phyloP scores from a whole-genome alignment of 257 asterid species.

The Solanum habrochaites region DNA sequence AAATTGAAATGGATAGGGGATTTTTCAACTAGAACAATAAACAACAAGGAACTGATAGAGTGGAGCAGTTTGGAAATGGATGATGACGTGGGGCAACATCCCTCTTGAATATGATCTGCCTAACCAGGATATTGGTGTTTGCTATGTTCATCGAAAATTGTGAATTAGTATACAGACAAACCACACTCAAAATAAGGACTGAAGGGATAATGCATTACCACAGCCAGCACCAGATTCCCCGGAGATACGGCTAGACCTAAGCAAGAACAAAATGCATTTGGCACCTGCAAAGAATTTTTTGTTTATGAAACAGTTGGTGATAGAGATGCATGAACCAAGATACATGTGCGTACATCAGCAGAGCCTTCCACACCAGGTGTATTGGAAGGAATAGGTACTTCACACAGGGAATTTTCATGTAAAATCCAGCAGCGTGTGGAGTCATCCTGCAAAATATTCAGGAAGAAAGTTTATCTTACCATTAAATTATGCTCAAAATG shows the following conservation, averaged over 20 bases:
- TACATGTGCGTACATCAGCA: constrained; percentile 41
- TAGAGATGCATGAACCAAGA: not conserved
- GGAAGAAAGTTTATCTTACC: not conserved
- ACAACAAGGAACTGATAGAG: not conserved
- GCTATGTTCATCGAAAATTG: not conserved
- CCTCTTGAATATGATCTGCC: not conserved
- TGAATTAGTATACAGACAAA: not conserved
- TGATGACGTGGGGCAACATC: not conserved
- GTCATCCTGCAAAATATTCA: constrained; percentile 47
- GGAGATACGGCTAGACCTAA: constrained; percentile 90
- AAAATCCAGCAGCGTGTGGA: constrained; percentile 64
- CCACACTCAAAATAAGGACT: not conserved
- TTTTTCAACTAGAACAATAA: not conserved
- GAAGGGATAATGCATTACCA: constrained; percentile 37
- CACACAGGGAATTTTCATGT: constrained; percentile 28
- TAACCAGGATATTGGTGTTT: not conserved
- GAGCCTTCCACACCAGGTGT: constrained; percentile 49
- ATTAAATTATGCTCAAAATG: not conserved
- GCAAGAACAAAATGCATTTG: constrained; percentile 62
- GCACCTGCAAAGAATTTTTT: constrained; percentile 35
- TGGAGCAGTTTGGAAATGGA: not conserved
- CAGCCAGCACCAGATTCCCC: constrained; percentile 75
- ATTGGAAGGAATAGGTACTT: constrained; percentile 55
- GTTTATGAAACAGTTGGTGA: constrained; percentile 3
- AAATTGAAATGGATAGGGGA: not conserved